A percentile compares a stretch with the other conserved stretches of the same genome.
Conservation (phyloP, 805 yeast genomes). For the Saccharomycopsis babjevae region DNA sequence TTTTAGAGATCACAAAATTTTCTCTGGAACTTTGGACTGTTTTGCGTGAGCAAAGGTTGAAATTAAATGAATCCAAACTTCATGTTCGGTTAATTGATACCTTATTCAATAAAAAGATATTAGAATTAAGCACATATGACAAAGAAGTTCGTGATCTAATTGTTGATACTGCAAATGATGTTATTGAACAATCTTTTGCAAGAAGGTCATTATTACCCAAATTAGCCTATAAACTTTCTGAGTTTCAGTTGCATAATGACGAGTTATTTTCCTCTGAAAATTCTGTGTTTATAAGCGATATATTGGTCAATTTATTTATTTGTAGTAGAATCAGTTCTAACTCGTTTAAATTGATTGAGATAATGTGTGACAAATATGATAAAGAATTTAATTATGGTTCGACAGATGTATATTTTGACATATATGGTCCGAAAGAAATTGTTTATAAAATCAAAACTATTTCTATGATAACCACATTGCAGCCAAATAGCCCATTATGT, state of each 20-base stretch:
- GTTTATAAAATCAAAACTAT: conserved; percentile 41
- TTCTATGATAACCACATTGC: conserved; percentile 31
- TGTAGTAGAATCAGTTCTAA: conserved; percentile 46
- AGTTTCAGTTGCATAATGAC: conserved; percentile 34
- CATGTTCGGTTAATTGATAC: conserved; percentile 50
- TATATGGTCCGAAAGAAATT: conserved; percentile 52
- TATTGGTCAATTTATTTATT: conserved; percentile 37
- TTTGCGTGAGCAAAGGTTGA: conserved; percentile 47
- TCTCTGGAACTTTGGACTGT: conserved; percentile 46
- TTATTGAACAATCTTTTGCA: conserved; percentile 38
- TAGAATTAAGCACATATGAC: conserved; percentile 21
- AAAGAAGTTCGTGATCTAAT: neutral
- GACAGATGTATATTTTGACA: conserved; percentile 33
- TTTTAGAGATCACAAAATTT: conserved; percentile 25
- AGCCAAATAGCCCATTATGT: neutral
- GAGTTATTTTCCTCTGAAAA: conserved; percentile 37
- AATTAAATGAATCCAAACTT: conserved; percentile 52
- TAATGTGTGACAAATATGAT: conserved; percentile 47
- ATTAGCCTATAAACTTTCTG: conserved; percentile 37
- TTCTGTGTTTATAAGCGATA: neutral
- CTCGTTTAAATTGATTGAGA: conserved; percentile 48
- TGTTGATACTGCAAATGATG: neutral
- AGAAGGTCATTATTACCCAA: conserved; percentile 63
- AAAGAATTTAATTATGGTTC: conserved; percentile 27
- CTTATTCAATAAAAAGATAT: conserved; percentile 32